These are phyloP conservation scores for Rhizopus arrhizus DNA, from an alignment of 371 early-diverging fungal species.

Conservation along the genomic window DNA sequence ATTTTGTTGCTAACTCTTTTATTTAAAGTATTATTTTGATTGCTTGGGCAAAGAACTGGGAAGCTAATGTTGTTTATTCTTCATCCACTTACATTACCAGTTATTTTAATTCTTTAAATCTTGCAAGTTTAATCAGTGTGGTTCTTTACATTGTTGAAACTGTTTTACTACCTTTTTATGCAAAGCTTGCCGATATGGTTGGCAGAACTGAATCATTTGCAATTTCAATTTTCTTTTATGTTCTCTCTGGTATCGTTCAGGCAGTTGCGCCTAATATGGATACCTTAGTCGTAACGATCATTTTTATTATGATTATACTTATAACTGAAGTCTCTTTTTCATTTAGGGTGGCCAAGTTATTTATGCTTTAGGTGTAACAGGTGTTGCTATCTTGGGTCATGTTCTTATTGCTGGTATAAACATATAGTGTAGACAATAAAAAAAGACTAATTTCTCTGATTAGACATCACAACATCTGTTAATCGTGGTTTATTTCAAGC, in stretches of 20 bases:
- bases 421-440: neutral
- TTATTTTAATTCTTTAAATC: slow-evolving; percentile 19
- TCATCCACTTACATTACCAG: slow-evolving; percentile 17
- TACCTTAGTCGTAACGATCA: slow-evolving; percentile 19
- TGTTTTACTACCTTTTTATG: slow-evolving; percentile 29
- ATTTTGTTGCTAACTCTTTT: neutral
- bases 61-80: slow-evolving; percentile 23
- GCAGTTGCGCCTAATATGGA: slow-evolving; percentile 23
- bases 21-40: slow-evolving; percentile 22
- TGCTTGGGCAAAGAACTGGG: slow-evolving; percentile 36
- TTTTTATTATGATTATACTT: neutral
- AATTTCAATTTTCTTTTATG: slow-evolving; percentile 23
- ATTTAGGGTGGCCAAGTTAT: slow-evolving; percentile 40
- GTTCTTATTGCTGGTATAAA: slow-evolving; percentile 43
- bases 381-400: slow-evolving; percentile 36
- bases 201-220: slow-evolving; percentile 32
- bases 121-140: slow-evolving; percentile 19
- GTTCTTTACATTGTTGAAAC: slow-evolving; percentile 30
- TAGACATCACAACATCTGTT: slow-evolving; percentile 37
- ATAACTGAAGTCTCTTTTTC: neutral
- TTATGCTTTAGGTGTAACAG: slow-evolving; percentile 40
- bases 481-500: slow-evolving; percentile 46
- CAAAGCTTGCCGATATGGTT: slow-evolving; percentile 31
- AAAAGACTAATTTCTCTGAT: neutral
- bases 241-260: slow-evolving; percentile 24